Evolutionary conservation across 2,329 filamentous ascomycete species (phyloP), one percentile per base, ranked within the genome.

Genomic region (Fusarium caatingaense): DNA sequence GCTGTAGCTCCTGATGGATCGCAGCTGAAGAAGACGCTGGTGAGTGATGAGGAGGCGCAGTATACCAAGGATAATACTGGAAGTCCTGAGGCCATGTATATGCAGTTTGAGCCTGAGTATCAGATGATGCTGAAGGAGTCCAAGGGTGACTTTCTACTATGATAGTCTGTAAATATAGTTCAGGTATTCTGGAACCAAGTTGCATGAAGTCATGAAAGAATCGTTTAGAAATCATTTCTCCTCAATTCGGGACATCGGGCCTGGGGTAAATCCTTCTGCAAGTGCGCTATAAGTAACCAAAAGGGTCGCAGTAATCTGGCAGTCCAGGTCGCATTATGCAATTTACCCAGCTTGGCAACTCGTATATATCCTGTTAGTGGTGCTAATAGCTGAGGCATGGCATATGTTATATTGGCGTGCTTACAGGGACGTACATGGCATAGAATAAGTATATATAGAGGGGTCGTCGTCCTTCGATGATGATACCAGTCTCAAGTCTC

Each of bases 41-140:
- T 84, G 42, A 78, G 76, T 28, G 79, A 83, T 37, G 80, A 82
- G 53, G 82, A 83, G 71, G 81, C 80, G 1, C 72, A 76, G 18
- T 81, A 80, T 50, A 79, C 76, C 0, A 74, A 74, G 25, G 56
- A 71, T 1, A 72, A 72, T 1, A 72, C 72, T 2, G 72, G 72
- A 3, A 71, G 57, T 4, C 71, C 72, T 1, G 72, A 74, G 55
- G 71, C 64, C 2, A 74, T 74, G 72, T 75, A 75, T 21, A 56
- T 74, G 53, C 72, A 74, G 32, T 74, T 74, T 60, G 69, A 74
- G 16, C 72, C 72, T 0, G 72, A 73, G 66, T 74, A 74, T 45
- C 57, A 64, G 27, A 56, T 61, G 13, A 41, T 61, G 2, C 23
- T 74, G 10, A 73, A 72, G 25, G 51, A 56, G 6, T 64, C 66